Conservation (phyloP, 371 early-diverging fungal species). For the Mucor sp. region DNA sequence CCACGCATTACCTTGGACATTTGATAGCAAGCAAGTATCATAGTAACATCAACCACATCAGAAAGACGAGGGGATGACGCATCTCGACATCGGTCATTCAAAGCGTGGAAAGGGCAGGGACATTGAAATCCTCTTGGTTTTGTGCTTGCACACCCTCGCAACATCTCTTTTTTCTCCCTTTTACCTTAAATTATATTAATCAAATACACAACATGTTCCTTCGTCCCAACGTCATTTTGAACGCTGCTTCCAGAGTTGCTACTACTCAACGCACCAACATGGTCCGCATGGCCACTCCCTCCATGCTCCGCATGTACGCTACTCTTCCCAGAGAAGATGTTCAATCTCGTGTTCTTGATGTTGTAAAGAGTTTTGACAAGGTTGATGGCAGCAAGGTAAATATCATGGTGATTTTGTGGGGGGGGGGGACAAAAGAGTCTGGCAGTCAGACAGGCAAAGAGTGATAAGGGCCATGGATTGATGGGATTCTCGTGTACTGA, state of each 20-base stretch:
- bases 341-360: slow-evolving; percentile 83
- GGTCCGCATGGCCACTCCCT: slow-evolving; percentile 25
- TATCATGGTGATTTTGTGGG: background rate
- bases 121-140: background rate
- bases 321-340: slow-evolving; percentile 58
- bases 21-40: background rate
- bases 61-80: background rate
- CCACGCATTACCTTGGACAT: background rate
- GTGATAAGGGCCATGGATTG: background rate
- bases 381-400: slow-evolving; percentile 87
- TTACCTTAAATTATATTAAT: background rate
- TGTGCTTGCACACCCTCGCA: background rate
- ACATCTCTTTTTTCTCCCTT: background rate
- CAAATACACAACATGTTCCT: slow-evolving; percentile 1
- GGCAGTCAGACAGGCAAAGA: background rate
- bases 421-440: background rate
- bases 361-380: slow-evolving; percentile 94
- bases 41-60: background rate
- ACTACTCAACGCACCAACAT: slow-evolving; percentile 17
- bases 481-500: background rate
- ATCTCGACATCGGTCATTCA: background rate
- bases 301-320: slow-evolving; percentile 56
- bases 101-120: slow-evolving; percentile 2
- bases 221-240: slow-evolving; percentile 40
- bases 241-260: slow-evolving; percentile 39